Evolutionary conservation across 345 rosid genomes (phyloP), one percentile per base, ranked within the genome.

Genomic region (Dipteronia sinensis): DNA sequence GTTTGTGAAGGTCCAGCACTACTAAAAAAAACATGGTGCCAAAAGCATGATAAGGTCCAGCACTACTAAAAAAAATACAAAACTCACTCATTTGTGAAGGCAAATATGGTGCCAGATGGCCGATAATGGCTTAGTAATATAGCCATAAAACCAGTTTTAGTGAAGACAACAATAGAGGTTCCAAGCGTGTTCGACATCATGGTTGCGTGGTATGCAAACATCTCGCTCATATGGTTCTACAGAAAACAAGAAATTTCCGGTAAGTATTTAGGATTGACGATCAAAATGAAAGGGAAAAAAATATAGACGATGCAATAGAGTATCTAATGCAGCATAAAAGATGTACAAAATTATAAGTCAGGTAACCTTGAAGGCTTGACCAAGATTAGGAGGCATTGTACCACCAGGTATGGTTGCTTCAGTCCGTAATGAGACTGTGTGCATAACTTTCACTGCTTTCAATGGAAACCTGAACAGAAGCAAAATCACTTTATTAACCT

Each of bases 141-240:
- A 77, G 97, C 93, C 99, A 94, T 96, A 86, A 91, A 96, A 76
- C 99, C 99, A 62, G 95, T 91, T 86, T 92, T 92, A 27, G 99
- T 96, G 89, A 96, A 96, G 84, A 96, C 99, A 77, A 96, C 97
- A 49, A 92, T 91, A 65, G 98, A 94, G 74, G 94, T 95, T 81
- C 92, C 98, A 72, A 96, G 99, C 3, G 98, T 96, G 90, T 96
- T 96, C 42, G 99, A 94, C 98, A 94, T 96, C 95, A 94, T 94
- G 77, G 99, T 94, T 67, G 99, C 99, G 80, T 96, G 99, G 85
- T 94, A 94, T 55, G 98, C 99, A 90, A 96, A 96, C 98, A 96
- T 96, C 90, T 94, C 99, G 11, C 99, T 94, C 94, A 86, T 92
- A 82, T 92, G 99, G 81, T 95, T 94, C 98, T 94, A 82, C 83